phyloP scores from a whole-genome alignment of 2,329 filamentous ascomycete species.

The Aspergillus glaucus region DNA sequence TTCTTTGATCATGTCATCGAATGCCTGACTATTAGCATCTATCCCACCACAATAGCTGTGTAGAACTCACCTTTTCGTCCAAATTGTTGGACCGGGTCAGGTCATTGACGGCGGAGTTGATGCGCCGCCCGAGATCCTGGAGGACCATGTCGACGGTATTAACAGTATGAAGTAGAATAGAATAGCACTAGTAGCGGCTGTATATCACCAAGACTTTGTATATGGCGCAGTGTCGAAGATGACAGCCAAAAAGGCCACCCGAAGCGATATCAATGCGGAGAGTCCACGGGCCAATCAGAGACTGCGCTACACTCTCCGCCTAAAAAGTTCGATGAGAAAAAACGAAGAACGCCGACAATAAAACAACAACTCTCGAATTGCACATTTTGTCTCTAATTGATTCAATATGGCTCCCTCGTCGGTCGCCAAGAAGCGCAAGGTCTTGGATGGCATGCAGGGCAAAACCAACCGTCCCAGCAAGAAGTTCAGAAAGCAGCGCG shows the following conservation, averaged over 20 bases:
- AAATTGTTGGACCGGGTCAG: conserved; percentile 86
- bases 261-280: conserved; percentile 23
- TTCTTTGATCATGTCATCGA: conserved; percentile 97
- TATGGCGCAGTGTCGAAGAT: conserved; percentile 3
- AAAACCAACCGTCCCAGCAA: conserved; percentile 41
- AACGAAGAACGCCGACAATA: conserved; percentile 18
- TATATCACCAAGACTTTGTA: not conserved
- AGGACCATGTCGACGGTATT: conserved; percentile 67
- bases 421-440: conserved; percentile 50
- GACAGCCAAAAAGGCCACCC: conserved; percentile 15
- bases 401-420: conserved; percentile 34
- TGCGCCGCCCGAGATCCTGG: conserved; percentile 96
- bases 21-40: conserved; percentile 55
- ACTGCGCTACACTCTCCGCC: conserved; percentile 21
- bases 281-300: conserved; percentile 27
- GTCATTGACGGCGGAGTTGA: conserved; percentile 92
- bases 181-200: no score
- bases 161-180: no score
- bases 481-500: conserved; percentile 57
- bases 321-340: conserved; percentile 14
- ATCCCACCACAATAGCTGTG: conserved; percentile 2
- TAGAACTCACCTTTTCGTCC: conserved; percentile 73
- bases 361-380: conserved; percentile 3
- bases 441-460: conserved; percentile 53
- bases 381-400: conserved; percentile 3